Conservation (phyloP, 257 asterid genomes). For the Rauvolfia tetraphylla region DNA sequence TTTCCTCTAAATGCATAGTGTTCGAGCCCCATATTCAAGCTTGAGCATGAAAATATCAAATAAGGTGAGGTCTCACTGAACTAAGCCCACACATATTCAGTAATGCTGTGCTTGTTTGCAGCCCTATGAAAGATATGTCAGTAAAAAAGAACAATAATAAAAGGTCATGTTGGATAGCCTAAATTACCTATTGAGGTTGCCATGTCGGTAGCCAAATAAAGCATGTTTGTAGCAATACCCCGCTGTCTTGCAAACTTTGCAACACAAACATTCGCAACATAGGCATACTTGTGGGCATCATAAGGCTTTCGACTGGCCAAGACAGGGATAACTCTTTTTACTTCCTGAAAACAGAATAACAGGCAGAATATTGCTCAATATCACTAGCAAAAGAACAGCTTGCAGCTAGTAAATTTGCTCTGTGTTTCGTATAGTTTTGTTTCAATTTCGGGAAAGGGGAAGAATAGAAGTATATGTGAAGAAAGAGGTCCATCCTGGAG, state of each 20-base stretch:
- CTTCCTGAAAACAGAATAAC: conserved; percentile 40
- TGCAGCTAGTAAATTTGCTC: background rate
- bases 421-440: background rate
- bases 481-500: background rate
- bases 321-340: conserved; percentile 52
- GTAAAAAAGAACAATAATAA: background rate
- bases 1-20: no score
- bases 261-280: conserved; percentile 83
- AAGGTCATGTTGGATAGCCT: background rate
- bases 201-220: conserved; percentile 63
- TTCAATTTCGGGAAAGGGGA: background rate
- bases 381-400: background rate
- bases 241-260: conserved; percentile 90
- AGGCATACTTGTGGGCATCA: conserved; percentile 70
- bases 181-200: conserved; percentile 56
- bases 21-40: no score
- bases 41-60: no score
- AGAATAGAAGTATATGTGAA: background rate
- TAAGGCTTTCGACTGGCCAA: conserved; percentile 57
- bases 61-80: no score
- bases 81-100: no score
- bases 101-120: no score
- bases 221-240: conserved; percentile 85
- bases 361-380: background rate
- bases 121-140: background rate